These are phyloP conservation scores for Thielaviopsis ethacetica DNA, from an alignment of 2,329 filamentous ascomycete genomes.

Conservation along the genomic window DNA sequence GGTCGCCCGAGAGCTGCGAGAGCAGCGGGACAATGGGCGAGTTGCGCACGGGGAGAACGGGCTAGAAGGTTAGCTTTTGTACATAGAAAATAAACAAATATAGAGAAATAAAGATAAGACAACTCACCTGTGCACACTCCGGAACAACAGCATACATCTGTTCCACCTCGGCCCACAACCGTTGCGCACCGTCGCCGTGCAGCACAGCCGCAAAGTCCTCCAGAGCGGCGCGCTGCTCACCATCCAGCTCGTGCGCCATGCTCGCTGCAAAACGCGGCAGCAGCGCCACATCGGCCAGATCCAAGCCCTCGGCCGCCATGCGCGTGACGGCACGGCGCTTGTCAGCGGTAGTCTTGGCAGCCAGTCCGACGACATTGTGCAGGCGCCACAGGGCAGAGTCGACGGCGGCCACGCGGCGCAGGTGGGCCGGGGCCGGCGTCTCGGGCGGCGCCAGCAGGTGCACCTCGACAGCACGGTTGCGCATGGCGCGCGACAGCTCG, in stretches of 20 bases:
- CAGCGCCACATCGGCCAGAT: slow-evolving; percentile 11
- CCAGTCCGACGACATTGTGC: slow-evolving; percentile 16
- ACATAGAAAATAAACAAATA: too few species aligned
- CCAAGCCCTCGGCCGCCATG: slow-evolving; percentile 10
- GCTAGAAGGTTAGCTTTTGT: slow-evolving; percentile 21
- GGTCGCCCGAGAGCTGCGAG: slow-evolving; percentile 15
- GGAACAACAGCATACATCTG: slow-evolving; percentile 22
- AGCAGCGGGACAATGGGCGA: slow-evolving; percentile 32
- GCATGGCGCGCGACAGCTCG: slow-evolving; percentile 89
- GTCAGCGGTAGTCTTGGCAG: neutral
- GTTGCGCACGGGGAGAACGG: slow-evolving; percentile 44
- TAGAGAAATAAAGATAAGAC: too few species aligned
- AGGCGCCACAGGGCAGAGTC: slow-evolving; percentile 35
- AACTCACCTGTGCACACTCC: slow-evolving; percentile 26
- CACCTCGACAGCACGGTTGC: slow-evolving; percentile 85
- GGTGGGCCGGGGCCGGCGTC: slow-evolving; percentile 17
- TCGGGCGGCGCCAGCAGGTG: slow-evolving; percentile 42
- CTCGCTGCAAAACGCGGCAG: slow-evolving; percentile 12
- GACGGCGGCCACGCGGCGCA: slow-evolving; percentile 27
- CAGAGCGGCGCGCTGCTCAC: neutral
- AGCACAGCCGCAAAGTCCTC: neutral
- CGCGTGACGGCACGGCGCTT: neutral
- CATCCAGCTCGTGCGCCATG: neutral
- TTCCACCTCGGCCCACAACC: slow-evolving; percentile 18
- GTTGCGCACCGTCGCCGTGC: slow-evolving; percentile 5